A percentile compares a stretch with the other conserved stretches of the same genome.
Conservation (phyloP, 805 yeast genomes). For the Ogataea henricii region DNA sequence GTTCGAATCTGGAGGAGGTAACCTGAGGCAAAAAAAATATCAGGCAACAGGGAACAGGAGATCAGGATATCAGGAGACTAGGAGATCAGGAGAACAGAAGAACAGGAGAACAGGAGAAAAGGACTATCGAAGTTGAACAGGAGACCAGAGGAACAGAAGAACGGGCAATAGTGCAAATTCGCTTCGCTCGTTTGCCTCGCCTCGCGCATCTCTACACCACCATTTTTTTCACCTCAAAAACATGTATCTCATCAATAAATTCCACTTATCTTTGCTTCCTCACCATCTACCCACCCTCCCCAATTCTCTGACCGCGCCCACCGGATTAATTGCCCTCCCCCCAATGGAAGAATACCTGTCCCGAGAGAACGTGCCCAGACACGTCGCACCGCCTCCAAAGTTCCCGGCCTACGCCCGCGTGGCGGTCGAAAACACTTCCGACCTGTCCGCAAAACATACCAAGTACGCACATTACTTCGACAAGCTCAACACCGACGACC, state of each 20-base stretch:
- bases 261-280: neutral
- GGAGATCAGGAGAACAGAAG: too few relatives aligned
- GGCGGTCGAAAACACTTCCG: conserved; percentile 3
- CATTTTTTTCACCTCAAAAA: too few relatives aligned
- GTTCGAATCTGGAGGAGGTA: conserved; percentile 11
- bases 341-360: conserved; percentile 27
- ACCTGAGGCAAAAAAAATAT: too few relatives aligned
- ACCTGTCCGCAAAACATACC: conserved; percentile 4
- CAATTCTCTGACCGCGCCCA: neutral
- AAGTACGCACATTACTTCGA: conserved; percentile 29
- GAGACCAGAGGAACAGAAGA: too few relatives aligned
- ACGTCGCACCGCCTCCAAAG: conserved; percentile 19
- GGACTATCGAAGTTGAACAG: too few relatives aligned
- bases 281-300: neutral
- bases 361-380: conserved; percentile 25
- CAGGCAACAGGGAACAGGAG: too few relatives aligned
- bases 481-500: conserved; percentile 28
- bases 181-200: too few relatives aligned
- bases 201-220: neutral
- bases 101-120: too few relatives aligned
- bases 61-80: too few relatives aligned
- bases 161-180: too few relatives aligned
- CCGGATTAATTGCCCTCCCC: neutral
- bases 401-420: conserved; percentile 20
- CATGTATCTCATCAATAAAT: neutral